phyloP scores from a whole-genome alignment of 2,329 filamentous ascomycete genomes.

The Aspergillus felis region DNA sequence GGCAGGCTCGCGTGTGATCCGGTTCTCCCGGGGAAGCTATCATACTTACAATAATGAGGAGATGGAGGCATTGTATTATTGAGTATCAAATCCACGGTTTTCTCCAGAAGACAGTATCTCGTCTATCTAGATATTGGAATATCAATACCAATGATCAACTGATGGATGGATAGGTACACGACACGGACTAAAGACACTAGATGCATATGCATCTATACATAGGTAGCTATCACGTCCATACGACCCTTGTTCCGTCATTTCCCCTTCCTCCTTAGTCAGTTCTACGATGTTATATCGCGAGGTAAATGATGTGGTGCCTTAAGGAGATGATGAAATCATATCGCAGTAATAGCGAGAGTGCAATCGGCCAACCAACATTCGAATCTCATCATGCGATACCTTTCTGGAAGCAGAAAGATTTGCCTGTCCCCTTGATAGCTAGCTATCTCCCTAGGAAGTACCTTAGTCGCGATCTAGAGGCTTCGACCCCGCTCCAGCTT shows the following conservation, averaged over 20 bases:
- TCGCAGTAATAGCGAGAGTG: not conserved
- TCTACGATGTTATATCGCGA: not conserved
- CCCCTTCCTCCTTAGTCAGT: not conserved
- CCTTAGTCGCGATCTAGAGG: not conserved
- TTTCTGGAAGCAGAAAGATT: slow-evolving; percentile 6
- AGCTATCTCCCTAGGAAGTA: not conserved
- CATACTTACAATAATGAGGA: not conserved
- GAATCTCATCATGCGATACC: slow-evolving; percentile 5
- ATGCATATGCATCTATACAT: not conserved
- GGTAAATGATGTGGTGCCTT: not conserved
- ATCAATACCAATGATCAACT: not conserved
- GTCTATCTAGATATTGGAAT: not conserved
- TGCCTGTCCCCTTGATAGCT: slow-evolving; percentile 1
- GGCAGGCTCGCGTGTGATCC: slow-evolving; percentile 1
- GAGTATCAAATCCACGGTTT: not conserved
- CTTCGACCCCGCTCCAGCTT: not conserved
- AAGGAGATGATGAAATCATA: not conserved
- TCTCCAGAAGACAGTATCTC: too few relatives aligned
- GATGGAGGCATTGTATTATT: not conserved
- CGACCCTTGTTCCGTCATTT: not conserved
- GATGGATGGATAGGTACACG: not conserved
- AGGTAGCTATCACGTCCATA: not conserved
- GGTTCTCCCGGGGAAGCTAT: not conserved
- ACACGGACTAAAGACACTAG: not conserved
- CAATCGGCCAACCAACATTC: not conserved